Percentiles rank a stretch among this genome's conserved stretches.
These are phyloP conservation scores for Tetrahymena borealis DNA, from an alignment of 73 alveolate genomes.

Conservation along the genomic window DNA sequence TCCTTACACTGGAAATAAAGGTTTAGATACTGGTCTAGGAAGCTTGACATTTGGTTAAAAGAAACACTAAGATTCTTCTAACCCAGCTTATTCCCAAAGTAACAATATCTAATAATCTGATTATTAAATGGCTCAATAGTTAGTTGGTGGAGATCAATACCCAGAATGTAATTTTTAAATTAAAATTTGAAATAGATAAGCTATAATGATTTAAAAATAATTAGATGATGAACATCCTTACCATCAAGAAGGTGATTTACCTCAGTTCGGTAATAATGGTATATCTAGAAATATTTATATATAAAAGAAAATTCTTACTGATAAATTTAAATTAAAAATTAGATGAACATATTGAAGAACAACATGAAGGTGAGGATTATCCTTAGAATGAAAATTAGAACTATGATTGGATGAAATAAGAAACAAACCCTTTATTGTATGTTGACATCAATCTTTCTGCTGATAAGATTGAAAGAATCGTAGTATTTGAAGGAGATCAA, in stretches of 20 bases:
- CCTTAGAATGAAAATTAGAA: background rate
- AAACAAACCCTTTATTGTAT: conserved; percentile 40
- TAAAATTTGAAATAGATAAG: background rate
- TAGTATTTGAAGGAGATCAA: conserved; percentile 51
- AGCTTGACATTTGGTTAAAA: background rate
- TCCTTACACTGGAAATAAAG: background rate
- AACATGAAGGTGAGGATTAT: background rate
- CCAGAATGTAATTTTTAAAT: background rate
- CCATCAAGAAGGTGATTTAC: background rate
- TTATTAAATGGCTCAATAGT: background rate
- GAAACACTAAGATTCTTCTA: background rate
- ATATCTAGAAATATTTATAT: background rate
- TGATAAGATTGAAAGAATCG: conserved; percentile 47
- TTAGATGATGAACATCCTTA: background rate
- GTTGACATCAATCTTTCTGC: conserved; percentile 52
- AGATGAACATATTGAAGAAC: background rate
- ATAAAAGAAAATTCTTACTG: background rate
- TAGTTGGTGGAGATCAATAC: background rate
- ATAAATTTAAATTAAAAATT: background rate
- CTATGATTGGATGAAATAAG: conserved; percentile 15
- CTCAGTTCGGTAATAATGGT: background rate
- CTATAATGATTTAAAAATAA: background rate
- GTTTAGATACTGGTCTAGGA: background rate
- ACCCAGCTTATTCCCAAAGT: background rate
- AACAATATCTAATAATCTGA: background rate